Evolutionary conservation across 2,329 filamentous ascomycete genomes (phyloP).

Genomic region (Colletotrichum sp.): DNA sequence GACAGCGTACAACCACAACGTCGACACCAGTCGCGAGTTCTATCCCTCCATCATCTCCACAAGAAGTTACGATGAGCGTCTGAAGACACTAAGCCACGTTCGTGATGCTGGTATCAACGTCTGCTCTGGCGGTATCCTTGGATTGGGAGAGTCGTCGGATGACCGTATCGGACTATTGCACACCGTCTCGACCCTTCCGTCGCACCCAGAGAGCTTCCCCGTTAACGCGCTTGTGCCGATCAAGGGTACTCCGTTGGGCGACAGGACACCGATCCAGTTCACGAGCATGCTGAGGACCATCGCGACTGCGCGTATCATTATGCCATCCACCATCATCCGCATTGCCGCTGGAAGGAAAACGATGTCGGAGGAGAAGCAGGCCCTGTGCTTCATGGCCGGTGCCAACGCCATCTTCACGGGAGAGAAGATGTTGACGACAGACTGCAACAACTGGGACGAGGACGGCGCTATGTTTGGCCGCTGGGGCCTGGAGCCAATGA

Average conservation of each 20-base stretch:
- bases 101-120: slow-evolving; percentile 88
- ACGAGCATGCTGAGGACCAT: slow-evolving; percentile 82
- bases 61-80: slow-evolving; percentile 83
- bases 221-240: slow-evolving; percentile 92
- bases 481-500: slow-evolving; percentile 85
- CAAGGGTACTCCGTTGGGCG: slow-evolving; percentile 84
- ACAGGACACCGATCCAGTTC: slow-evolving; percentile 75
- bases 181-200: slow-evolving; percentile 80
- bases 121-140: slow-evolving; percentile 88
- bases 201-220: slow-evolving; percentile 88
- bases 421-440: slow-evolving; percentile 94
- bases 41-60: slow-evolving; percentile 89
- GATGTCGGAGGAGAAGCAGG: slow-evolving; percentile 88
- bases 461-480: slow-evolving; percentile 82
- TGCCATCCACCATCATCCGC: slow-evolving; percentile 86
- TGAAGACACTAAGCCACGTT: slow-evolving; percentile 80
- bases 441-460: slow-evolving; percentile 90
- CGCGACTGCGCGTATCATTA: slow-evolving; percentile 80
- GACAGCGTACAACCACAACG: slow-evolving; percentile 94
- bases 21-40: slow-evolving; percentile 89
- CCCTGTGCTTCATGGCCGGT: slow-evolving; percentile 87
- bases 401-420: slow-evolving; percentile 96
- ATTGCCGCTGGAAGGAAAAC: slow-evolving; percentile 85
- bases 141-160: slow-evolving; percentile 77
- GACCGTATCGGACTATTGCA: slow-evolving; percentile 86